These are phyloP conservation scores for Cenchrus americanus DNA, from an alignment of 176 grass and related monocot species.

Conservation along the genomic window DNA sequence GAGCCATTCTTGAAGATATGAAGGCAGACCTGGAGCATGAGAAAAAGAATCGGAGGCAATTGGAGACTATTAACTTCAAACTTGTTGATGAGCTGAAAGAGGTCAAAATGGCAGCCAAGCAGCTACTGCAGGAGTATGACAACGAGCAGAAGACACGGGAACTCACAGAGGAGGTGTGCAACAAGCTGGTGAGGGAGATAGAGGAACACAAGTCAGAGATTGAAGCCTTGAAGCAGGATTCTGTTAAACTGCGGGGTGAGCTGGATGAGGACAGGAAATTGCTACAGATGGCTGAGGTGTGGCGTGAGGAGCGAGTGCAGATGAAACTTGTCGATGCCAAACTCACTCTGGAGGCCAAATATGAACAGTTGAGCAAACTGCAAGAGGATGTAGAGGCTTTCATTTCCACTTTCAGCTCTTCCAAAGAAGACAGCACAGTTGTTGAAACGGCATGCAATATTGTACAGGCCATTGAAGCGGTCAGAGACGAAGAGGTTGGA, in stretches of 20 bases:
- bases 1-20: constrained; percentile 76
- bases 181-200: constrained; percentile 84
- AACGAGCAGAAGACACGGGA: constrained; percentile 74
- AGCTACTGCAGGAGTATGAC: constrained; percentile 80
- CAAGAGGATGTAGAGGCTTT: constrained; percentile 57
- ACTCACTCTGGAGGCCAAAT: constrained; percentile 84
- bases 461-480: constrained; percentile 45
- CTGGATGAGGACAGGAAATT: constrained; percentile 83
- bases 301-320: constrained; percentile 94
- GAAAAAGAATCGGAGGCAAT: constrained; percentile 65
- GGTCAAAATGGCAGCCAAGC: constrained; percentile 65
- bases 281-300: constrained; percentile 96
- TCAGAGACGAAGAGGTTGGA: constrained; percentile 51
- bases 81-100: constrained; percentile 82
- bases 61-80: constrained; percentile 81
- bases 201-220: constrained; percentile 83
- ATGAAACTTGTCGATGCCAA: constrained; percentile 97
- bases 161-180: constrained; percentile 83
- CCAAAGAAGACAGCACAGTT: constrained; percentile 46
- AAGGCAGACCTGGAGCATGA: constrained; percentile 89
- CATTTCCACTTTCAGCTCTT: constrained; percentile 38
- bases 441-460: constrained; percentile 55
- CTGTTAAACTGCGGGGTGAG: constrained; percentile 62
- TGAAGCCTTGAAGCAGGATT: constrained; percentile 65
- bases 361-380: constrained; percentile 66